A percentile compares a stretch with the other conserved stretches of the same genome.
These are phyloP conservation scores for Astragalus glycyphyllos DNA, from an alignment of 306 rosid species.

Conservation along the genomic window DNA sequence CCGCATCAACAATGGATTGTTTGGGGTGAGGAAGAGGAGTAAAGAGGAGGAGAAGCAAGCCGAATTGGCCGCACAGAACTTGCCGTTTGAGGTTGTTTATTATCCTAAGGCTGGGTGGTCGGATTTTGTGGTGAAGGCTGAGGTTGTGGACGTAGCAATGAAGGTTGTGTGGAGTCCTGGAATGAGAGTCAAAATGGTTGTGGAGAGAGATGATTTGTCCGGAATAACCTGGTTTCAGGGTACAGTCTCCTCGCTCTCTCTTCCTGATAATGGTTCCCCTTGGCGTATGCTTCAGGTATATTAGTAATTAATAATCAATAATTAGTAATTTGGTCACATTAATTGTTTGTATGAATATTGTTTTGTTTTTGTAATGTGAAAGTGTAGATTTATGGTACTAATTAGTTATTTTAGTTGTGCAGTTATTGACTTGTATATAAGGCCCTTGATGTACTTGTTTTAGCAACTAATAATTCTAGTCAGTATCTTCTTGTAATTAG, in stretches of 20 bases:
- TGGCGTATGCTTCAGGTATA: too few relatives aligned
- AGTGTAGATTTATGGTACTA: too few relatives aligned
- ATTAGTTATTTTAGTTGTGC: too few relatives aligned
- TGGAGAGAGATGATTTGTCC: conserved; percentile 65
- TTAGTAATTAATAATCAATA: too few relatives aligned
- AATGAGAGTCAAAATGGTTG: conserved; percentile 63
- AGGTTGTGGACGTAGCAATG: conserved; percentile 56
- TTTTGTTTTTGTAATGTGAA: not conserved
- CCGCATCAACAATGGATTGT: too few relatives aligned
- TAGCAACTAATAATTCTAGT: too few relatives aligned
- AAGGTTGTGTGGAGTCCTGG: conserved; percentile 52
- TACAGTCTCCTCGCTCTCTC: conserved; percentile 39
- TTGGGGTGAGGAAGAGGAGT: not conserved
- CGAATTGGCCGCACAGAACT: conserved; percentile 55
- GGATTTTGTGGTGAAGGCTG: conserved; percentile 71
- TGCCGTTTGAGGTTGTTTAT: conserved; percentile 67
- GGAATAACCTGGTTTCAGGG: conserved; percentile 70
- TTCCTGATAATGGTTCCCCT: too few relatives aligned
- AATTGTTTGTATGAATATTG: not conserved
- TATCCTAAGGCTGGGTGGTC: conserved; percentile 63
- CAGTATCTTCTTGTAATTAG: too few relatives aligned
- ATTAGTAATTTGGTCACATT: too few relatives aligned
- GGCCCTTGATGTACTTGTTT: too few relatives aligned
- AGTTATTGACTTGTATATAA: too few relatives aligned
- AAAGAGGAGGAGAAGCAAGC: conserved; percentile 48